phyloP scores from a whole-genome alignment of 2,329 filamentous ascomycete species.

The Exophiala spinifera region DNA sequence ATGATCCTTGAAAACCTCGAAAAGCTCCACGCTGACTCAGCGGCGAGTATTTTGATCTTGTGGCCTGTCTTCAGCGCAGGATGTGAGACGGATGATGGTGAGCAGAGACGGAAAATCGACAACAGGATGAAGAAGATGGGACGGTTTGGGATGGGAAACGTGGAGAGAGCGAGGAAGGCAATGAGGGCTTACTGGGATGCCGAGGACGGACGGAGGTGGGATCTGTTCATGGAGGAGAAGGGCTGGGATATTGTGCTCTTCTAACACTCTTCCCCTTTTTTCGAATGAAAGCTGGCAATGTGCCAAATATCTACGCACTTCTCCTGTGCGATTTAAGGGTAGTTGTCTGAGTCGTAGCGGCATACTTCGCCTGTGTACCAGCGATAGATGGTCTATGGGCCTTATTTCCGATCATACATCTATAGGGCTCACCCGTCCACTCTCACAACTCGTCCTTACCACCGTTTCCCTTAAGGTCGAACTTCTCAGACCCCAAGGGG shows the following conservation, averaged over 20 bases:
- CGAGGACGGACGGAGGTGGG: not conserved
- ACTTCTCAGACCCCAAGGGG: too few species aligned
- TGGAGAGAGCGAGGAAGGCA: slow-evolving; percentile 28
- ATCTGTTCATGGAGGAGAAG: not conserved
- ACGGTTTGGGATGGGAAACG: slow-evolving; percentile 32
- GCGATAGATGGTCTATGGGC: too few species aligned
- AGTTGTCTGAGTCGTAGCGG: too few species aligned
- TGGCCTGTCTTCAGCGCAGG: slow-evolving; percentile 36
- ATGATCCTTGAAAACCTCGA: slow-evolving; percentile 26
- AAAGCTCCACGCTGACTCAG: slow-evolving; percentile 27
- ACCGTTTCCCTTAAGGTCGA: too few species aligned
- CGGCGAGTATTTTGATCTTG: slow-evolving; percentile 32
- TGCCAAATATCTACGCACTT: too few species aligned
- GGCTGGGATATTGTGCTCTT: slow-evolving; percentile 3
- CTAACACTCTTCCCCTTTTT: too few species aligned
- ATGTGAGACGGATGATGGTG: slow-evolving; percentile 29
- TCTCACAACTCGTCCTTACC: too few species aligned
- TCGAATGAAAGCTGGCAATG: too few species aligned
- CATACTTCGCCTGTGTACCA: too few species aligned
- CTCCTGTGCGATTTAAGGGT: too few species aligned
- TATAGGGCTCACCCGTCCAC: too few species aligned
- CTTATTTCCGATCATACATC: too few species aligned
- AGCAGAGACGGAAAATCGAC: slow-evolving; percentile 26
- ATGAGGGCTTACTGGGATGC: slow-evolving; percentile 30
- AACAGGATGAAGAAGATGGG: slow-evolving; percentile 33